Evolutionary conservation across 2,329 filamentous ascomycete genomes (phyloP).

Genomic region (Verticillium longisporum): DNA sequence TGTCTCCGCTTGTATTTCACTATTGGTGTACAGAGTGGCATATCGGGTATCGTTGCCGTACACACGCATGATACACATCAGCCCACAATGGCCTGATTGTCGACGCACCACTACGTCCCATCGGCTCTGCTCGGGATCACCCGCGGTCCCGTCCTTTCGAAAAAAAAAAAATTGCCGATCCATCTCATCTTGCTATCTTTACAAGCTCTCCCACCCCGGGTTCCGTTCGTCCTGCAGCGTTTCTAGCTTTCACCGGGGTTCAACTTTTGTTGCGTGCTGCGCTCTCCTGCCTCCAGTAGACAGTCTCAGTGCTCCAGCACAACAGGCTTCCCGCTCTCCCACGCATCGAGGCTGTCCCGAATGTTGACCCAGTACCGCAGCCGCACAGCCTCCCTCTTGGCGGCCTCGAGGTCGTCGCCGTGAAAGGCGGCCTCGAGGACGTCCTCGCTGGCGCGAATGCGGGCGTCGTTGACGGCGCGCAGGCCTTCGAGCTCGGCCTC

Average conservation of each 20-base stretch:
- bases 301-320: conserved; percentile 40
- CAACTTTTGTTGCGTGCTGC: too few relatives aligned
- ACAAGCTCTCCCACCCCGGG: too few relatives aligned
- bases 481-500: conserved; percentile 60
- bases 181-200: not conserved
- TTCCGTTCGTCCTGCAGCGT: too few relatives aligned
- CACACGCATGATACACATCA: conserved; percentile 2
- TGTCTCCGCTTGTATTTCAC: not conserved
- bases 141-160: not conserved
- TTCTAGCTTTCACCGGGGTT: too few relatives aligned
- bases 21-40: not conserved
- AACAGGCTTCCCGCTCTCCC: conserved; percentile 69
- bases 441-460: conserved; percentile 58
- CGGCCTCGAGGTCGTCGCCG: conserved; percentile 56
- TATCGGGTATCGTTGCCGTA: conserved; percentile 3
- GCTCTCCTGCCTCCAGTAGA: too few relatives aligned
- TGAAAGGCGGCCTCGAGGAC: conserved; percentile 59
- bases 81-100: conserved; percentile 9
- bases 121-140: not conserved
- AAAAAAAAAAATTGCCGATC: not conserved
- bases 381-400: conserved; percentile 65
- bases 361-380: conserved; percentile 91
- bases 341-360: conserved; percentile 69
- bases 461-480: conserved; percentile 57
- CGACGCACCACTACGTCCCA: conserved; percentile 3